These are phyloP conservation scores for Selenicereus undatus DNA, from an alignment of 148 eudicot species.

Conservation along the genomic window DNA sequence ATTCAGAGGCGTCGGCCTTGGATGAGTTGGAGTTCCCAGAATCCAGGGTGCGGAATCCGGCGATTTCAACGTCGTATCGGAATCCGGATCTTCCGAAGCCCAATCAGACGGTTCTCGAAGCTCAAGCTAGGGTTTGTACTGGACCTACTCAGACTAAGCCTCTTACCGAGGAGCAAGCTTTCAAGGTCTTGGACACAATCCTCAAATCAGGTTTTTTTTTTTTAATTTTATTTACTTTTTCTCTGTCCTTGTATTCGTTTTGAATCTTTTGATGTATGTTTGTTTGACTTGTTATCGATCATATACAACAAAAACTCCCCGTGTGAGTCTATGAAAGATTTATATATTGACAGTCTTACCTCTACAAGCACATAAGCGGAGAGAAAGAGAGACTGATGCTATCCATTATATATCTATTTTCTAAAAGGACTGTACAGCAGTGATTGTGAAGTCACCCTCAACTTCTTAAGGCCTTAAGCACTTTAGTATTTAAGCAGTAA, in stretches of 20 bases:
- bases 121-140: conserved; percentile 88
- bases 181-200: conserved; percentile 69
- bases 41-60: conserved; percentile 45
- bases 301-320: no score
- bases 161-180: conserved; percentile 66
- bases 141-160: conserved; percentile 92
- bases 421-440: no score
- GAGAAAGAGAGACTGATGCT: no score
- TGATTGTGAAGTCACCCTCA: neutral
- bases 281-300: neutral
- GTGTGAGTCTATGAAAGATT: no score
- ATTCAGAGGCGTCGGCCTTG: conserved; percentile 31
- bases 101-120: conserved; percentile 82
- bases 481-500: no score
- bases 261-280: neutral
- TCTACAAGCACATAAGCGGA: no score
- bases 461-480: neutral
- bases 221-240: no score
- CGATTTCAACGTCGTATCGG: conserved; percentile 65
- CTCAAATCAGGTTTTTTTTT: conserved; percentile 76
- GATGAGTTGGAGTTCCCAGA: conserved; percentile 36
- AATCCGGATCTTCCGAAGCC: conserved; percentile 43
- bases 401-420: no score
- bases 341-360: neutral
- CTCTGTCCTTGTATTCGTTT: neutral